These are phyloP conservation scores for Penicillium macrosclerotiorum DNA, from an alignment of 495 filamentous ascomycete species.

Conservation along the genomic window DNA sequence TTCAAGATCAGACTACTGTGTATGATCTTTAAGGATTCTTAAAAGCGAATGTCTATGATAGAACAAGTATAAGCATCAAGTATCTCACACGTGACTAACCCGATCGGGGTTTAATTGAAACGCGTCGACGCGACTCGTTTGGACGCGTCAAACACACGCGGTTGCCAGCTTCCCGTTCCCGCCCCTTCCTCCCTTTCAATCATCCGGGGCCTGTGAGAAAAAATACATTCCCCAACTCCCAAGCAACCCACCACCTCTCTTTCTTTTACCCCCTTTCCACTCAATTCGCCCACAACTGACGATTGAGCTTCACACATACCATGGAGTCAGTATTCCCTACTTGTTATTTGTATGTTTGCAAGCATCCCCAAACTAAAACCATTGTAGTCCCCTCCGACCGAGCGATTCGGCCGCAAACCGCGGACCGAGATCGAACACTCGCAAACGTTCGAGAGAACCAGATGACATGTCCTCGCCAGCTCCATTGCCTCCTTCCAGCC, in stretches of 20 bases:
- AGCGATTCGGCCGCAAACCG: conserved; percentile 87
- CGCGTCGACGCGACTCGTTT: conserved; percentile 31
- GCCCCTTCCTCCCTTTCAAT: conserved; percentile 18
- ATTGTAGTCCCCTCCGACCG: conserved; percentile 68
- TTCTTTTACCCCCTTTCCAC: not conserved
- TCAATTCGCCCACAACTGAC: not conserved
- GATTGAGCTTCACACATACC: conserved; percentile 23
- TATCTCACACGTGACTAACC: conserved; percentile 17
- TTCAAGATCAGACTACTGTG: too few species aligned
- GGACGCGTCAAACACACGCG: conserved; percentile 16
- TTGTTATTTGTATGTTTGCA: conserved; percentile 3
- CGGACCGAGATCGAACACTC: conserved; percentile 59
- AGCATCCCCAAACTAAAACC: conserved; percentile 17
- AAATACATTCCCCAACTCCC: not conserved
- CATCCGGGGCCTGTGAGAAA: conserved; percentile 13
- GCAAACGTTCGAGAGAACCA: conserved; percentile 79
- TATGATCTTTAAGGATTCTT: too few species aligned
- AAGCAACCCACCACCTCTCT: not conserved
- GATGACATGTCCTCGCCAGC: conserved; percentile 73
- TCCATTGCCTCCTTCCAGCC: conserved; percentile 64
- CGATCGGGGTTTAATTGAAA: conserved; percentile 36
- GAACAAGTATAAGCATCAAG: too few species aligned
- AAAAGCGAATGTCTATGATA: too few species aligned
- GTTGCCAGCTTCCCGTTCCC: conserved; percentile 18
- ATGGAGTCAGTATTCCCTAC: conserved; percentile 36